Evolutionary conservation across 768 basidiomycete species (phyloP).

Genomic region (Suillus occidentalis): DNA sequence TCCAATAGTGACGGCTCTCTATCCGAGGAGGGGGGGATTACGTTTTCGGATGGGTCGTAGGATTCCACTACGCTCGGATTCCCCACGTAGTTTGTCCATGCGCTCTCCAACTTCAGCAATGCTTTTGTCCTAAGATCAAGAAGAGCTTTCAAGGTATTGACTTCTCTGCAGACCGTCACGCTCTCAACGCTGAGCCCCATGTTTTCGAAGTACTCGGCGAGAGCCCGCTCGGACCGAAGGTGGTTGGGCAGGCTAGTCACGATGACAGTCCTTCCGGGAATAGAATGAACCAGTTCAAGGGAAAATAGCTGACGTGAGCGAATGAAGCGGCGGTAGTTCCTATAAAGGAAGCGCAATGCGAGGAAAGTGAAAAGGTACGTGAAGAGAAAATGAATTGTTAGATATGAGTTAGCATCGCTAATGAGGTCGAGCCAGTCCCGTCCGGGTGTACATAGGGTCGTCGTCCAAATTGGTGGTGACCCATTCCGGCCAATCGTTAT

Average conservation of each 20-base stretch:
- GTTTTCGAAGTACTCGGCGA: conserved; percentile 93
- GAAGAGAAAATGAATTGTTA: conserved; percentile 87
- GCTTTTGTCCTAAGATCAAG: conserved; percentile 82
- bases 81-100: conserved; percentile 91
- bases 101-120: conserved; percentile 72
- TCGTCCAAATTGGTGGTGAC: conserved; percentile 20
- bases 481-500: conserved; percentile 47
- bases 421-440: conserved; percentile 85
- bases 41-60: conserved; percentile 72
- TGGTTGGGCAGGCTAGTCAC: conserved; percentile 83
- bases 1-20: conserved; percentile 55
- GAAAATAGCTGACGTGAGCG: conserved; percentile 92
- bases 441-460: conserved; percentile 33
- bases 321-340: conserved; percentile 87
- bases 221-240: conserved; percentile 77
- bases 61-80: conserved; percentile 87
- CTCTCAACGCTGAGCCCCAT: conserved; percentile 89
- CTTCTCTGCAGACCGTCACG: conserved; percentile 84
- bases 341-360: conserved; percentile 82
- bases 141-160: conserved; percentile 67
- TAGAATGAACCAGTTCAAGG: conserved; percentile 91
- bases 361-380: conserved; percentile 92
- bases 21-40: conserved; percentile 43
- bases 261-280: conserved; percentile 91
- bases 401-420: conserved; percentile 86